phyloP scores from a whole-genome alignment of 306 rosid species.

The Purshia tridentata region DNA sequence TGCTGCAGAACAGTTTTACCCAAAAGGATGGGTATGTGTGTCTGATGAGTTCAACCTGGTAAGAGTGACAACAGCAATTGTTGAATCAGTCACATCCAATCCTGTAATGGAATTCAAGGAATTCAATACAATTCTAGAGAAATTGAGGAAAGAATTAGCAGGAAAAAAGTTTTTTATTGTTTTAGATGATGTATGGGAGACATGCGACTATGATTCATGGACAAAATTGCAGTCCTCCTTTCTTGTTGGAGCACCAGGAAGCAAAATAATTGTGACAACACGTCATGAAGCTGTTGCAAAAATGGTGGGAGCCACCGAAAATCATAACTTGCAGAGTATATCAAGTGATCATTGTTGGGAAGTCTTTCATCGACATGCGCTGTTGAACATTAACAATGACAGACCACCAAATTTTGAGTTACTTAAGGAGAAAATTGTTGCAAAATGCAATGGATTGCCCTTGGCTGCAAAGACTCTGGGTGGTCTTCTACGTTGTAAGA shows the following conservation, averaged over 20 bases:
- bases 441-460: constrained; percentile 26
- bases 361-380: constrained; percentile 22
- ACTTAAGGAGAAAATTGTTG: constrained; percentile 2
- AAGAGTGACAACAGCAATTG: not conserved
- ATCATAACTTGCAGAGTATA: not conserved
- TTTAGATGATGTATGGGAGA: constrained; percentile 34
- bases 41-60: not conserved
- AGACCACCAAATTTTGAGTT: not conserved
- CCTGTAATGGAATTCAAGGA: not conserved
- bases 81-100: not conserved
- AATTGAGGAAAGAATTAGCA: not conserved
- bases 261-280: constrained; percentile 32
- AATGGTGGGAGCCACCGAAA: not conserved
- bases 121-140: not conserved
- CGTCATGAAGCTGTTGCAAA: not conserved
- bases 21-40: constrained; percentile 1
- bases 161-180: constrained; percentile 18
- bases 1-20: not conserved
- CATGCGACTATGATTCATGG: not conserved
- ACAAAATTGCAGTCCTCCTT: not conserved
- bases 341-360: constrained; percentile 5
- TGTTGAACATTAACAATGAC: not conserved
- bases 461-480: constrained; percentile 29
- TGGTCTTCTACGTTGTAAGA: constrained; percentile 17
- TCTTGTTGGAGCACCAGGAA: not conserved